These are phyloP conservation scores for Oryza rufipogon DNA, from an alignment of 176 grass and related monocot genomes.

Conservation along the genomic window DNA sequence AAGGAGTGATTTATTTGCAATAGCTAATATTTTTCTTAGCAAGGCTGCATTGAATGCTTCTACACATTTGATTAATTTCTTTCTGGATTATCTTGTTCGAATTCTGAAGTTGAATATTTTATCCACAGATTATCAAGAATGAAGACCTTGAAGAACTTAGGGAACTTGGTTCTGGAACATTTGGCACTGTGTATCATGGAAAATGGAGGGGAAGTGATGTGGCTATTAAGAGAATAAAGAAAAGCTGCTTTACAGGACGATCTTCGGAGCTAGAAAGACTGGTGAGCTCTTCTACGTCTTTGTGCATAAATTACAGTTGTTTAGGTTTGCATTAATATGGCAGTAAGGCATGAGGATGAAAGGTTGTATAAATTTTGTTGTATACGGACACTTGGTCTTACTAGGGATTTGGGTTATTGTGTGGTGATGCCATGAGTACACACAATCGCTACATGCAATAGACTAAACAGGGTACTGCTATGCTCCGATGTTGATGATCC, in stretches of 20 bases:
- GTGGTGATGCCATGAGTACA: not conserved
- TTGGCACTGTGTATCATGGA: slow-evolving; percentile 95
- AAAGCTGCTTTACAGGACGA: slow-evolving; percentile 86
- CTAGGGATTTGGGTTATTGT: slow-evolving; percentile 21
- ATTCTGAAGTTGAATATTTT: slow-evolving; percentile 23
- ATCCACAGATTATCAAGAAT: slow-evolving; percentile 88
- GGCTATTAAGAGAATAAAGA: slow-evolving; percentile 99
- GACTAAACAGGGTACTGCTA: not conserved
- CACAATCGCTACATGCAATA: not conserved
- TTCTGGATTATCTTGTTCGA: slow-evolving; percentile 11
- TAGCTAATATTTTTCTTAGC: slow-evolving; percentile 5
- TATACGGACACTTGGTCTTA: slow-evolving; percentile 9
- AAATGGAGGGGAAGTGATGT: slow-evolving; percentile 99
- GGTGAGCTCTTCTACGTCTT: slow-evolving; percentile 41
- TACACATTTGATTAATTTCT: slow-evolving; percentile 31
- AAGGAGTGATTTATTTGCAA: slow-evolving; percentile 19
- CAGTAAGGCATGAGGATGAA: slow-evolving; percentile 3
- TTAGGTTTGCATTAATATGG: slow-evolving; percentile 31
- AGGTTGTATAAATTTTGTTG: not conserved
- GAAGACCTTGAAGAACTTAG: slow-evolving; percentile 94
- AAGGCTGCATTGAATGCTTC: not conserved
- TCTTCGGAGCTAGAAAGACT: slow-evolving; percentile 98
- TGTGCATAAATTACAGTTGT: not conserved
- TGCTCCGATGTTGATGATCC: slow-evolving; percentile 9
- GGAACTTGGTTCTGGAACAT: slow-evolving; percentile 97